Percentiles rank a stretch among this genome's conserved stretches.
Evolutionary conservation across 2,329 filamentous ascomycete species (phyloP).

Genomic region (Penicillium sp.): DNA sequence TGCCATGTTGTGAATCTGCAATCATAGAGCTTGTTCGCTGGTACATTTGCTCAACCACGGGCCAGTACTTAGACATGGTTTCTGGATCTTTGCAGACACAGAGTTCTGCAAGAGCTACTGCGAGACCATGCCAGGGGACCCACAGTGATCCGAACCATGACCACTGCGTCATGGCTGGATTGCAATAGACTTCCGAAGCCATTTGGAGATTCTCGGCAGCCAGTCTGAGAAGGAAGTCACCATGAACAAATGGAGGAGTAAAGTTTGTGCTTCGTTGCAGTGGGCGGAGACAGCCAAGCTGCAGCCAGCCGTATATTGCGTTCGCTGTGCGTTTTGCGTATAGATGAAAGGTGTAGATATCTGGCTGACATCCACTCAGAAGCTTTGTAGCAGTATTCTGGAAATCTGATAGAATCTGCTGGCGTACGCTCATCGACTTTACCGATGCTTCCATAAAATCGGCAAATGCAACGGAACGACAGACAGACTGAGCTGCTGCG

Average conservation of each 20-base stretch:
- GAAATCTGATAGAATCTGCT: slow-evolving; percentile 28
- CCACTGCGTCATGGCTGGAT: slow-evolving; percentile 25
- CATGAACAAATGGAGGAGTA: slow-evolving; percentile 24
- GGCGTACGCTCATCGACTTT: slow-evolving; percentile 24
- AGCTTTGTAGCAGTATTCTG: slow-evolving; percentile 21
- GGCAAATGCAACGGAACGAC: slow-evolving; percentile 26
- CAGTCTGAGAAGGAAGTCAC: slow-evolving; percentile 25
- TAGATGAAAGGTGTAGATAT: slow-evolving; percentile 26
- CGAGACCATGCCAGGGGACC: slow-evolving; percentile 35
- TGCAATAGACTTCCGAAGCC: slow-evolving; percentile 17
- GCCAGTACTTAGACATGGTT: slow-evolving; percentile 24
- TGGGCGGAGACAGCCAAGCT: slow-evolving; percentile 30
- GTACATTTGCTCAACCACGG: slow-evolving; percentile 24
- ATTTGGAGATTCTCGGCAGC: slow-evolving; percentile 26
- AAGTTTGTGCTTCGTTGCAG: slow-evolving; percentile 25
- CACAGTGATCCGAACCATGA: slow-evolving; percentile 30
- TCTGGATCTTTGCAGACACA: slow-evolving; percentile 30
- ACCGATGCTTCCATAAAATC: slow-evolving; percentile 23
- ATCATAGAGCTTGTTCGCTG: slow-evolving; percentile 23
- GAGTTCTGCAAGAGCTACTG: slow-evolving; percentile 33
- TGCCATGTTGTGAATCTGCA: slow-evolving; percentile 29
- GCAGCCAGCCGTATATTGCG: slow-evolving; percentile 26
- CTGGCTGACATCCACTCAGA: slow-evolving; percentile 21
- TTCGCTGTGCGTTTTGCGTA: slow-evolving; percentile 23
- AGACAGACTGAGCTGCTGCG: slow-evolving; percentile 22